Conservation (phyloP, 2,329 filamentous ascomycete genomes). For the Elsinoe australis region DNA sequence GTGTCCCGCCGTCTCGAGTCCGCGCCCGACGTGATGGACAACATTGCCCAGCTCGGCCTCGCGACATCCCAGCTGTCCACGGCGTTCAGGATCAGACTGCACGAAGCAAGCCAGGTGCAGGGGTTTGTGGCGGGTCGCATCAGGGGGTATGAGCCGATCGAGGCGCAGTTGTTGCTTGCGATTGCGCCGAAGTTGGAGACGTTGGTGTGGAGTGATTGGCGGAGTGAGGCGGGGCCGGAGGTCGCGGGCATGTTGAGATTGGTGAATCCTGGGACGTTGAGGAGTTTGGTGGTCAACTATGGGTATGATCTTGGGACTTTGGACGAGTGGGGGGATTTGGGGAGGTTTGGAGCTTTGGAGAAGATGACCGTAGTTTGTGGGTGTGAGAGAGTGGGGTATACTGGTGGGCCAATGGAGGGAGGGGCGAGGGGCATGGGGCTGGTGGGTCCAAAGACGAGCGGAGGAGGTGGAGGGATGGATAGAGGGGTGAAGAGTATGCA, state of each 20-base stretch:
- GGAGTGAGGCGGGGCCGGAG: conserved; percentile 5
- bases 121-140: conserved; percentile 7
- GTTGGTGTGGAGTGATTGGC: conserved; percentile 4
- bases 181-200: neutral
- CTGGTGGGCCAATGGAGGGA: no score
- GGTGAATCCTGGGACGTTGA: neutral
- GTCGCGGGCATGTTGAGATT: conserved; percentile 3
- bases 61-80: neutral
- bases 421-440: no score
- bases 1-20: neutral
- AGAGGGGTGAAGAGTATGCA: no score
- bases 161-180: conserved; percentile 2
- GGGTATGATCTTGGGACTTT: conserved; percentile 3
- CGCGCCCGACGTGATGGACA: neutral
- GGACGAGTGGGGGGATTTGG: conserved; percentile 1
- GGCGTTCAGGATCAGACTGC: conserved; percentile 1
- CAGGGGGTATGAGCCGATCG: conserved; percentile 6
- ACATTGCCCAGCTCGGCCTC: conserved; percentile 1
- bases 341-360: neutral
- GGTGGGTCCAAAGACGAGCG: no score
- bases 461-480: no score
- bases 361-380: neutral
- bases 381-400: neutral
- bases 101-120: neutral
- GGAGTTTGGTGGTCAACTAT: conserved; percentile 1